These are phyloP conservation scores for Alternaria sp. DNA, from an alignment of 2,329 filamentous ascomycete genomes.

Conservation along the genomic window DNA sequence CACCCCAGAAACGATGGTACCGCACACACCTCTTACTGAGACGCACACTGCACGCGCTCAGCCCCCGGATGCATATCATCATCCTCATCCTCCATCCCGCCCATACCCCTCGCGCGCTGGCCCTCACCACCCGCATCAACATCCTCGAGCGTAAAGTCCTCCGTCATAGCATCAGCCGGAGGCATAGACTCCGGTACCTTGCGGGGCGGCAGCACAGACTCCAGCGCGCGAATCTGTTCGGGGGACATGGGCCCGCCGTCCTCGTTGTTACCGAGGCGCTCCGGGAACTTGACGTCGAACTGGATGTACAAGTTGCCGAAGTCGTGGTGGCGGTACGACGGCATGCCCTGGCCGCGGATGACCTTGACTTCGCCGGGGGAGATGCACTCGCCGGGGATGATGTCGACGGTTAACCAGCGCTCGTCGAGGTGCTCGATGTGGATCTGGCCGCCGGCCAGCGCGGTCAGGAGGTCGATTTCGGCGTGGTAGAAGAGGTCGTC, in stretches of 20 bases:
- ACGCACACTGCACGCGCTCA: slow-evolving; percentile 85
- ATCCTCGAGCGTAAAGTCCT: slow-evolving; percentile 86
- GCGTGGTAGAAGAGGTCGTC: slow-evolving; percentile 95
- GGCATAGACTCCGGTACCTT: slow-evolving; percentile 66
- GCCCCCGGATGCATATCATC: slow-evolving; percentile 65
- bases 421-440: slow-evolving; percentile 97
- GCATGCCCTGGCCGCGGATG: slow-evolving; percentile 97
- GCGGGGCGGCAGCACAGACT: slow-evolving; percentile 81
- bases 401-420: slow-evolving; percentile 92
- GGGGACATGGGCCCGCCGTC: slow-evolving; percentile 59
- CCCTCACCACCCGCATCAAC: slow-evolving; percentile 71
- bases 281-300: slow-evolving; percentile 97
- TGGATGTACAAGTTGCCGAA: slow-evolving; percentile 96
- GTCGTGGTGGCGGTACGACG: slow-evolving; percentile 92
- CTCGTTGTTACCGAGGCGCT: slow-evolving; percentile 51
- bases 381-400: slow-evolving; percentile 93
- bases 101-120: slow-evolving; percentile 71
- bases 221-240: slow-evolving; percentile 77
- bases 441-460: slow-evolving; percentile 87
- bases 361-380: slow-evolving; percentile 89
- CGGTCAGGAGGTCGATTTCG: slow-evolving; percentile 94
- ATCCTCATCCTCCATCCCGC: slow-evolving; percentile 70
- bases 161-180: slow-evolving; percentile 86
- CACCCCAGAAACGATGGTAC: background rate
- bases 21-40: slow-evolving; percentile 68